Base-by-base conservation (phyloP, 768 basidiomycete genomes). In the Russula ochroleuca region DNA sequence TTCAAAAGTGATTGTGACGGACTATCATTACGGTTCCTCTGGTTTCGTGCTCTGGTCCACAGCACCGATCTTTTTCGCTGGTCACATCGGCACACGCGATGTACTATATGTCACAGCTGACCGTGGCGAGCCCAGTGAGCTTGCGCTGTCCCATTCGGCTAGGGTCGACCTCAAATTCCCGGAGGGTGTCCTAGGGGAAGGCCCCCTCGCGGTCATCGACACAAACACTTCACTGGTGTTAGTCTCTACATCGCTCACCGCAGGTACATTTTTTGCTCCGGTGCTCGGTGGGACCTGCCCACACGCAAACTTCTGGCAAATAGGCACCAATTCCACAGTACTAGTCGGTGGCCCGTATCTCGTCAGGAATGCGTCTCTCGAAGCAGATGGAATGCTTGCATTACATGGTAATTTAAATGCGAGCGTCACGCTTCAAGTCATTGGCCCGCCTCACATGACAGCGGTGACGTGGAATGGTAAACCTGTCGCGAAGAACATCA, bases 231-330 rank as follows among this genome's bases (percentile, higher is more conserved):
- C 89, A 68, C 78, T 92, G 21, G 73, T 94, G 33, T 74, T 92
- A 14, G 91, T 79, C 69, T 82, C 83, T 8, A 90, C 92, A 69
- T 79, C 84, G 0, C 75, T 70, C 15, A 87, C 87, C 0, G 85
- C 86, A 3, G 81, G 79, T 35, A 86, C 85, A 0, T 90, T 91
- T 77, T 94, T 88, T 85, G 79, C 86, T 5, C 92, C 92, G 1
- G 79, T 82, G 19, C 77, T 92, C 48, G 66, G 70, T 7, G 67
- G 72, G 5, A 73, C 70, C 4, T 74, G 79, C 33, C 76, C 79
- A 14, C 78, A 86, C 60, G 76, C 76, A 48, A 83, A 82, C 67
- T 92, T 78, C 78, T 92, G 87, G 86, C 78, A 83, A 57, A 75
- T 90, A 56, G 90, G 91, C 31, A 85, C 87, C 25, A 91, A 92